Base-by-base conservation (phyloP, 2,329 filamentous ascomycete genomes). In the Exophiala aquamarina region DNA sequence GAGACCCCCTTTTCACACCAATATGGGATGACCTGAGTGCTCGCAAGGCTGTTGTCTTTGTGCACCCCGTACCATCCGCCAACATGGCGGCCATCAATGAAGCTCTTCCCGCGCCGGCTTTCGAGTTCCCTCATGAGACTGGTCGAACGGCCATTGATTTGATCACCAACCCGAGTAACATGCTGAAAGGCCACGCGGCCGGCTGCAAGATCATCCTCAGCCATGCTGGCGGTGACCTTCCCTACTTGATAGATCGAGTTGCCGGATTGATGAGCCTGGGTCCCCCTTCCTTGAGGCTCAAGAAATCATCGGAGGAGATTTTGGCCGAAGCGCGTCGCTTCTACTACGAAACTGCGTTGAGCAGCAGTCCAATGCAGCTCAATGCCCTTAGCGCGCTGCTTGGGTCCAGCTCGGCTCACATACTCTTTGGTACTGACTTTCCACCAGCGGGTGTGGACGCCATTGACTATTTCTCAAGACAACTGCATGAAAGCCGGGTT, bases 311-410 rank as follows among this genome's bases (percentile, higher is more conserved):
- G 11, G 32, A 34, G 14, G 38, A 26, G 23, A 21, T 41, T 10
- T 13, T 41, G 19, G 14, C 5, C 10, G 38, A 7, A 5, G 38
- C 23, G 9, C 34, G 38, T 8, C 11, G 15, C 5, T 41, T 41
- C 15, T 41, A 41, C 38, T 41, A n/a, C 23, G 38, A 41, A 34
- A 41, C 38, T 13, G 38, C 38, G 4, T 14, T 41, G n/a, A 28
- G 20, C 9, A 14, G 19, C n/a, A 41, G 23, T 17, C 15, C 10
- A 5, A 23, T 31, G n/a, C n/a, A n/a, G 9, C 8, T 41, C 5
- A 8, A 15, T 13, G 11, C 23, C 13, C 14, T 41, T 15, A 5
- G 11, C 5, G 23, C 11, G 6, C 23, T 41, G n/a, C 15, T 21
- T 5, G 17, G 23, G 9, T 10, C 18, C 5, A 11, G 11, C 6